These are phyloP conservation scores for Suillus paluster DNA, from an alignment of 768 basidiomycete genomes.

Conservation along the genomic window DNA sequence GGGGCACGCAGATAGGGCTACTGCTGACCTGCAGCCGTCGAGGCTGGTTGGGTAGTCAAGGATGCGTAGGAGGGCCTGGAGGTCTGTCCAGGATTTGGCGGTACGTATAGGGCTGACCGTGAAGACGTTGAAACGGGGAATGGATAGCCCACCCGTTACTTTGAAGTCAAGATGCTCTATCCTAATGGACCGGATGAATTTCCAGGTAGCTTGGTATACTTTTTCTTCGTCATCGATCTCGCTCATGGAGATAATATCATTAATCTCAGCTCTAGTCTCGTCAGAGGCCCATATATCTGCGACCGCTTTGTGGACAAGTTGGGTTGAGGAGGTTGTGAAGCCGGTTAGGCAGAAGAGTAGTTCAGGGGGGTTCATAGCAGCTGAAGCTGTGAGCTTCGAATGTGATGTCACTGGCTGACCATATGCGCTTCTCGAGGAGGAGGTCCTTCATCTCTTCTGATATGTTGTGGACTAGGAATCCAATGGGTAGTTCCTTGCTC, in stretches of 20 bases:
- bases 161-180: not conserved
- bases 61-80: not conserved
- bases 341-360: not conserved
- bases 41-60: not conserved
- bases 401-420: not conserved
- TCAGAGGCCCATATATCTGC: not conserved
- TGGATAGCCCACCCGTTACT: not conserved
- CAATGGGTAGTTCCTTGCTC: not conserved
- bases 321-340: not conserved
- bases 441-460: not conserved
- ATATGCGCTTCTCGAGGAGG: not conserved
- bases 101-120: not conserved
- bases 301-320: not conserved
- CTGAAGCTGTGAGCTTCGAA: not conserved
- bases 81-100: not conserved
- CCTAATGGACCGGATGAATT: not conserved
- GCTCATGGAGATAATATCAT: not conserved
- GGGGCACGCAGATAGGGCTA: no score
- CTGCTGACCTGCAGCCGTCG: no score
- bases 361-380: not conserved
- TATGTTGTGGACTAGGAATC: not conserved
- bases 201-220: not conserved
- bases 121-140: not conserved
- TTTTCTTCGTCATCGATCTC: not conserved
- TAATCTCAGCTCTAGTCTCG: not conserved